These are phyloP conservation scores for Phytopythium oedochilum DNA, from an alignment of 352 stramenopile species.

Conservation along the genomic window DNA sequence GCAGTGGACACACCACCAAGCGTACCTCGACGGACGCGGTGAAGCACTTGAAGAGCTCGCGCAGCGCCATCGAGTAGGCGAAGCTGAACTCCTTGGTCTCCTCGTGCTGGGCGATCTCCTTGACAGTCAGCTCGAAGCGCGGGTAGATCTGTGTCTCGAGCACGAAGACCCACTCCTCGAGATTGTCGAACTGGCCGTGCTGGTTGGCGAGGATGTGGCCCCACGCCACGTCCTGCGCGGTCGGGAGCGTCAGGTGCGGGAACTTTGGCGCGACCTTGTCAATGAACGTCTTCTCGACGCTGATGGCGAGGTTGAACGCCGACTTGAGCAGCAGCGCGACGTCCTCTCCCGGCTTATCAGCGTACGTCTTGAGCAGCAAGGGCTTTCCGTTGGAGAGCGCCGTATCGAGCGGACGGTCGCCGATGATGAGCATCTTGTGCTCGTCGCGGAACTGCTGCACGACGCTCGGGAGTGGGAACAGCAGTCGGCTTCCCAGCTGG, in stretches of 20 bases:
- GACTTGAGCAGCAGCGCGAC: conserved; percentile 68
- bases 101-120: conserved; percentile 49
- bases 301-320: conserved; percentile 79
- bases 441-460: conserved; percentile 42
- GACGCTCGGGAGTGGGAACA: conserved; percentile 21
- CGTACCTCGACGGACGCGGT: conserved; percentile 71
- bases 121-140: conserved; percentile 53
- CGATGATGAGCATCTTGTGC: conserved; percentile 49
- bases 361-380: conserved; percentile 45
- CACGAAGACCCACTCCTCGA: conserved; percentile 82
- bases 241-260: conserved; percentile 31
- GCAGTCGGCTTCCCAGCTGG: conserved; percentile 28
- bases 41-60: conserved; percentile 80
- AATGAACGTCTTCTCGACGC: conserved; percentile 79
- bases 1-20: neutral
- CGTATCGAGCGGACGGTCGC: conserved; percentile 55
- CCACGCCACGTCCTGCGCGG: conserved; percentile 67
- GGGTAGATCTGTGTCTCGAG: conserved; percentile 79
- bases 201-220: conserved; percentile 80
- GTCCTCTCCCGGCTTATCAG: conserved; percentile 43
- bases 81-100: conserved; percentile 74
- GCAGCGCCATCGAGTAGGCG: conserved; percentile 73
- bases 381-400: conserved; percentile 65
- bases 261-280: conserved; percentile 48
- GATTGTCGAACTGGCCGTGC: conserved; percentile 77